Conservation (phyloP, 371 early-diverging fungal genomes). For the Phascolomyces articulosus region DNA sequence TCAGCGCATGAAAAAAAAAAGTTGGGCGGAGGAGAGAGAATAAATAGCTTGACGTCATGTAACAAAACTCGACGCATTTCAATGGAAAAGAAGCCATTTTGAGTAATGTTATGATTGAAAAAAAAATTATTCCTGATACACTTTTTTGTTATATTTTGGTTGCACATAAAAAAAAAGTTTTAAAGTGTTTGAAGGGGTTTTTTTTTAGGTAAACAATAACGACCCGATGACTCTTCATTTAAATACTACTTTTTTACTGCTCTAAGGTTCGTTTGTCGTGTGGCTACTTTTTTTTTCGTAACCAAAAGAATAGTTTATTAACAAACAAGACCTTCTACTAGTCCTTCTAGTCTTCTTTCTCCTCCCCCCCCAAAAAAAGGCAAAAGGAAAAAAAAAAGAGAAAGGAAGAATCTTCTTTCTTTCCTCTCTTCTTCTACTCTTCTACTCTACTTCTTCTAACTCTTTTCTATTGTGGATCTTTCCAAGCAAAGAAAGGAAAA, state of each 20-base stretch:
- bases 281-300: constrained; percentile 6
- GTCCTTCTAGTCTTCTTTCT: no score
- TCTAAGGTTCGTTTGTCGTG: no score
- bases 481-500: constrained; percentile 7
- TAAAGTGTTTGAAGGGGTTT: constrained; percentile 29
- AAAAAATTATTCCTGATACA: constrained; percentile 12
- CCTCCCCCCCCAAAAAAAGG: no score
- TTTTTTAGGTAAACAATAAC: constrained; percentile 20
- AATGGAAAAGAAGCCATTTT: no score
- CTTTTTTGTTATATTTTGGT: constrained; percentile 7
- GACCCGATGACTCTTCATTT: constrained; percentile 26
- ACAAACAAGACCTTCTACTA: no score
- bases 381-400: background rate
- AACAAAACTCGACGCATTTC: background rate
- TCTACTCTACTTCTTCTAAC: constrained; percentile 10
- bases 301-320: no score
- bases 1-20: constrained; percentile 4
- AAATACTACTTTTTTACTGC: background rate
- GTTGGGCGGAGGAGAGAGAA: background rate
- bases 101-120: no score
- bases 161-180: constrained; percentile 16
- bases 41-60: constrained; percentile 25
- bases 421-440: constrained; percentile 19
- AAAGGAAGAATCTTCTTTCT: constrained; percentile 6
- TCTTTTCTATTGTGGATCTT: constrained; percentile 1